Conservation (phyloP, 495 filamentous ascomycete species). For the Extremus antarcticus region DNA sequence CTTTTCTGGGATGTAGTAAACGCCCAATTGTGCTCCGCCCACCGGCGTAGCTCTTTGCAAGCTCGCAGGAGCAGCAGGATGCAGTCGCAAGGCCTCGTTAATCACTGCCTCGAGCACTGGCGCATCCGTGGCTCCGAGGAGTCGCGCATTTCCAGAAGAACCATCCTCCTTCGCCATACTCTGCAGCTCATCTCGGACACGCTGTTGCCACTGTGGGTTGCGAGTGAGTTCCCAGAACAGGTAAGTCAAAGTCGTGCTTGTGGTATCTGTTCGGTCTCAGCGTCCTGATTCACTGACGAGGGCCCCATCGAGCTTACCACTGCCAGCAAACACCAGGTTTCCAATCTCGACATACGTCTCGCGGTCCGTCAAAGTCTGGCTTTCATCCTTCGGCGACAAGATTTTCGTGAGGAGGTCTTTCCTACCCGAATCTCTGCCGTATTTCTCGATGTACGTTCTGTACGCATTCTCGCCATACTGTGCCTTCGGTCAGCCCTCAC, state of each 20-base stretch:
- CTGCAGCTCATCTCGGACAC: conserved; percentile 18
- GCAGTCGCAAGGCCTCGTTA: conserved; percentile 44
- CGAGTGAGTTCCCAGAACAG: conserved; percentile 21
- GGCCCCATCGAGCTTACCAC: conserved; percentile 7
- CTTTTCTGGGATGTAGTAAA: conserved; percentile 34
- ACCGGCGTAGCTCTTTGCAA: conserved; percentile 35
- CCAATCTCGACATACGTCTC: conserved; percentile 6
- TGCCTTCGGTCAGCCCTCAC: neutral
- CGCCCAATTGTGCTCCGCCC: conserved; percentile 37
- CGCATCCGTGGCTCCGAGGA: conserved; percentile 17
- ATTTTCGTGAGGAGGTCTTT: conserved; percentile 11
- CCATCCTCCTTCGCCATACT: neutral
- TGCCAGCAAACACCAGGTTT: conserved; percentile 8
- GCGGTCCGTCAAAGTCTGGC: neutral
- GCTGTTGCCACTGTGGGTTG: conserved; percentile 9
- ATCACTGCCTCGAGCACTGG: conserved; percentile 40
- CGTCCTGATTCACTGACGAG: conserved; percentile 21
- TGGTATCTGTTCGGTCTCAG: conserved; percentile 17
- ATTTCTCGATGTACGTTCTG: neutral
- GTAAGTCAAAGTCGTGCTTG: conserved; percentile 15
- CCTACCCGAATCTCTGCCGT: neutral
- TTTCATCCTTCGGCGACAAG: conserved; percentile 4
- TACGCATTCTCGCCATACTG: neutral
- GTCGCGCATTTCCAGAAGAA: conserved; percentile 5
- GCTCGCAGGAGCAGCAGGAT: conserved; percentile 37